phyloP scores from a whole-genome alignment of 73 alveolate species.

The Uronychia setigera region DNA sequence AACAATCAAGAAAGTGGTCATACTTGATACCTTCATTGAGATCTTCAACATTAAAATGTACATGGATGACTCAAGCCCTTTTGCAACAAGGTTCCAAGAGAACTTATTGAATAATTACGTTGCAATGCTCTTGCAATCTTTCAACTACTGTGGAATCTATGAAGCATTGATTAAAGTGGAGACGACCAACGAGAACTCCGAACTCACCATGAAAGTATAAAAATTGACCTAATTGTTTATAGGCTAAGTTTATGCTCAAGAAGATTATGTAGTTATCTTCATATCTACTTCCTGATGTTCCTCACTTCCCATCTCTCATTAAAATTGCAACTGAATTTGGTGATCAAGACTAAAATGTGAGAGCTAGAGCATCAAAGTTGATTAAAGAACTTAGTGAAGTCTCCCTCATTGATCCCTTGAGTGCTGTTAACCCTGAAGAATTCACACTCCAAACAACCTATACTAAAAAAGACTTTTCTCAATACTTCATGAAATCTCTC shows the following conservation, averaged over 20 bases:
- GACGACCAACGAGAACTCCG: constrained; percentile 42
- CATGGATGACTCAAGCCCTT: constrained; percentile 26
- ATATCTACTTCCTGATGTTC: constrained; percentile 62
- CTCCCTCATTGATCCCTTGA: not conserved
- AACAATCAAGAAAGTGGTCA: constrained; percentile 54
- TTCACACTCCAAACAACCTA: not conserved
- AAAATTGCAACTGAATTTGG: constrained; percentile 60
- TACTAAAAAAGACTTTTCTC: constrained; percentile 36
- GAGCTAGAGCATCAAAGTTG: constrained; percentile 59
- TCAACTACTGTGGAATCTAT: constrained; percentile 42
- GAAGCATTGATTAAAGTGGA: constrained; percentile 56
- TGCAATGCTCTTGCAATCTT: constrained; percentile 47
- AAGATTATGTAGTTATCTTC: constrained; percentile 56
- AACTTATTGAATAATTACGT: constrained; percentile 58
- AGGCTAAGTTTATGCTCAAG: constrained; percentile 66
- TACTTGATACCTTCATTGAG: constrained; percentile 60
- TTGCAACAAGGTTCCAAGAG: constrained; percentile 8
- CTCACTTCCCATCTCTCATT: constrained; percentile 67
- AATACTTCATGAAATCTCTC: constrained; percentile 32
- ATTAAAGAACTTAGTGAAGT: constrained; percentile 45
- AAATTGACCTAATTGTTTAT: not conserved
- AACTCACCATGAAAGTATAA: constrained; percentile 18
- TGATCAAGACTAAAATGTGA: constrained; percentile 39
- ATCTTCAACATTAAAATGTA: constrained; percentile 58
- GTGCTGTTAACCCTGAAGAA: not conserved